These are phyloP conservation scores for Barbatosphaeria neglecta DNA, from an alignment of 495 filamentous ascomycete species.

Conservation along the genomic window DNA sequence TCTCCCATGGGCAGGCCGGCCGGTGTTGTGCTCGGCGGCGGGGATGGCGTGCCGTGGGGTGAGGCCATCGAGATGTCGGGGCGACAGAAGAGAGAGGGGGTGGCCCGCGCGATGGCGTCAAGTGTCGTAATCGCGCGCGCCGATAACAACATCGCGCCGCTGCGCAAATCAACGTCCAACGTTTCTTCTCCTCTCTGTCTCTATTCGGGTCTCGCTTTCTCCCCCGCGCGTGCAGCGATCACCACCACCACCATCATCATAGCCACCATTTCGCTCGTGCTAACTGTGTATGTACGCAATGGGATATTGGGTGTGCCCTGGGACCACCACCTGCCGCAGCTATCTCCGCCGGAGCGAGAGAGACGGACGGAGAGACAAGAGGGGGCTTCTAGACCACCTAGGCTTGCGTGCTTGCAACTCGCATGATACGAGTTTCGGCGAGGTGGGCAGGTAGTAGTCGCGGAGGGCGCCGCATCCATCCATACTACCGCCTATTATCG, in stretches of 20 bases:
- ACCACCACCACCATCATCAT: neutral
- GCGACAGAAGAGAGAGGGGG: neutral
- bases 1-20: neutral
- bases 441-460: no score
- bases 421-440: neutral
- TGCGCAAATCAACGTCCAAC: neutral
- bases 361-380: no score
- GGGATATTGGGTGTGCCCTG: no score
- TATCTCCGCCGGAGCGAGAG: no score
- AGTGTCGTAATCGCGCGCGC: neutral
- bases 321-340: no score
- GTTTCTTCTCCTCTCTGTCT: no score
- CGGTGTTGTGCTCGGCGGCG: neutral
- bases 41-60: neutral
- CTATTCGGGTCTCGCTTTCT: no score
- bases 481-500: no score
- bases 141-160: neutral
- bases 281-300: no score
- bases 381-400: neutral
- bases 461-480: neutral
- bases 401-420: neutral
- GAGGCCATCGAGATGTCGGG: neutral
- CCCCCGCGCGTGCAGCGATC: neutral
- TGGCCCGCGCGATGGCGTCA: neutral
- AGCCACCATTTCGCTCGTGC: neutral